phyloP scores from a whole-genome alignment of 306 rosid species.

The Alnus glutinosa region DNA sequence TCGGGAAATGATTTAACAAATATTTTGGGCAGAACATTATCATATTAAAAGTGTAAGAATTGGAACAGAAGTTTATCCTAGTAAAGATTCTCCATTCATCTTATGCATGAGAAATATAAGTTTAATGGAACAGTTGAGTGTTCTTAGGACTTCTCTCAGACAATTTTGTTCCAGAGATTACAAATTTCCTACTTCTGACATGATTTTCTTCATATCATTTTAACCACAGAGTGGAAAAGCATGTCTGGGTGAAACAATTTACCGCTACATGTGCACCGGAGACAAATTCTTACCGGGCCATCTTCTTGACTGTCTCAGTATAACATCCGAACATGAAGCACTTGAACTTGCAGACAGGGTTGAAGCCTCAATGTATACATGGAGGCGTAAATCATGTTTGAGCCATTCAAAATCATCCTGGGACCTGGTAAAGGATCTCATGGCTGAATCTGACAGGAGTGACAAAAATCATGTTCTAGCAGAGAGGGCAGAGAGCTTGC shows the following conservation, averaged over 20 bases:
- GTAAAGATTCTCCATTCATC: neutral
- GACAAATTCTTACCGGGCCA: slow-evolving; percentile 74
- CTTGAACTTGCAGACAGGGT: slow-evolving; percentile 81
- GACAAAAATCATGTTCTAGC: slow-evolving; percentile 84
- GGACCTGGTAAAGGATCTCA: slow-evolving; percentile 77
- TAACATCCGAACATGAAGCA: slow-evolving; percentile 89
- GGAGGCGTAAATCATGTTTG: slow-evolving; percentile 89
- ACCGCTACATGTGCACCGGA: slow-evolving; percentile 54
- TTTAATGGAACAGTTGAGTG: slow-evolving; percentile 8
- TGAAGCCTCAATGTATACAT: slow-evolving; percentile 94
- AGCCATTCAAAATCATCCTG: slow-evolving; percentile 87
- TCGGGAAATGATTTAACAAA: too few relatives aligned
- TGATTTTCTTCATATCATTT: slow-evolving; percentile 1
- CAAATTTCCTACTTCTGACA: slow-evolving; percentile 1
- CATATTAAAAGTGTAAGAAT: neutral
- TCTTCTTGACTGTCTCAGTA: slow-evolving; percentile 64
- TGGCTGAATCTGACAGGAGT: slow-evolving; percentile 57
- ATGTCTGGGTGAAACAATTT: slow-evolving; percentile 73
- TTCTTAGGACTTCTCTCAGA: neutral
- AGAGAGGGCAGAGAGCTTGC: slow-evolving; percentile 73
- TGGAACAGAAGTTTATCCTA: too few relatives aligned
- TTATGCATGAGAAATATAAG: slow-evolving; percentile 24
- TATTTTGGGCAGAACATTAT: too few relatives aligned
- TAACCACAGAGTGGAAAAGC: slow-evolving; percentile 75
- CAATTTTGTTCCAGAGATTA: neutral